These are phyloP conservation scores for Zoysia matrella DNA, from an alignment of 202 grass and related monocot species.

Conservation along the genomic window DNA sequence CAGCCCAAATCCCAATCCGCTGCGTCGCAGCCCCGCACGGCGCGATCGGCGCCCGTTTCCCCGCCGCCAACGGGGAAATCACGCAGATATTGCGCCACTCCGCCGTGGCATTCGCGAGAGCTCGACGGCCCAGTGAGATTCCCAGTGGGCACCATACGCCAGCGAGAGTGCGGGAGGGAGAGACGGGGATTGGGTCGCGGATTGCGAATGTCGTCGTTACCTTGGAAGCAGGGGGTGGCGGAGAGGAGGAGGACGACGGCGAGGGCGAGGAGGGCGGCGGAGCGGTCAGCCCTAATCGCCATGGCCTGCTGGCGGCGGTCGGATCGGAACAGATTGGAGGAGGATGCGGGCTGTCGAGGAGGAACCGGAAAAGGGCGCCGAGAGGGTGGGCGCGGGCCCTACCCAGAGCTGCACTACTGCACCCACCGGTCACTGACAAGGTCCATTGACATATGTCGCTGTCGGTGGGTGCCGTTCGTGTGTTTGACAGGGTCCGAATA, in stretches of 20 bases:
- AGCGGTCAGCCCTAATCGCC: slow-evolving; percentile 47
- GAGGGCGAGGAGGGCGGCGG: slow-evolving; percentile 6
- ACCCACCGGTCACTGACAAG: slow-evolving; percentile 17
- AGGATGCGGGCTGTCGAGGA: slow-evolving; percentile 4
- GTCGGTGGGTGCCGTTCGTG: slow-evolving; percentile 24
- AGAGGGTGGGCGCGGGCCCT: slow-evolving; percentile 13
- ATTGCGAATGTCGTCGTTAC: slow-evolving; percentile 22
- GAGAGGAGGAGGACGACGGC: slow-evolving; percentile 21
- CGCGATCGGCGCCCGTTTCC: not conserved
- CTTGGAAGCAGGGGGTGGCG: slow-evolving; percentile 4
- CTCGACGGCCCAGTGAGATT: not conserved
- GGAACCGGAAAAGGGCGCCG: not conserved
- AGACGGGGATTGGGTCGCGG: not conserved
- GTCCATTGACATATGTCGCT: slow-evolving; percentile 2
- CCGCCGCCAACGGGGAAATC: not conserved
- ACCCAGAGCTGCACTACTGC: slow-evolving; percentile 25
- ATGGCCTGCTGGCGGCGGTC: slow-evolving; percentile 38
- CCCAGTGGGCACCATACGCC: not conserved
- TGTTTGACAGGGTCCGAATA: not conserved
- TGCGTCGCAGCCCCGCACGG: not conserved
- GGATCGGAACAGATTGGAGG: slow-evolving; percentile 25
- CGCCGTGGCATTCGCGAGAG: slow-evolving; percentile 5
- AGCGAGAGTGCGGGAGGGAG: not conserved
- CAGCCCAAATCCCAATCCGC: slow-evolving; percentile 1
- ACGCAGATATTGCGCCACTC: slow-evolving; percentile 6